Evolutionary conservation across 164 flowering plant species (phyloP).

Genomic region (Sextonia rubra): DNA sequence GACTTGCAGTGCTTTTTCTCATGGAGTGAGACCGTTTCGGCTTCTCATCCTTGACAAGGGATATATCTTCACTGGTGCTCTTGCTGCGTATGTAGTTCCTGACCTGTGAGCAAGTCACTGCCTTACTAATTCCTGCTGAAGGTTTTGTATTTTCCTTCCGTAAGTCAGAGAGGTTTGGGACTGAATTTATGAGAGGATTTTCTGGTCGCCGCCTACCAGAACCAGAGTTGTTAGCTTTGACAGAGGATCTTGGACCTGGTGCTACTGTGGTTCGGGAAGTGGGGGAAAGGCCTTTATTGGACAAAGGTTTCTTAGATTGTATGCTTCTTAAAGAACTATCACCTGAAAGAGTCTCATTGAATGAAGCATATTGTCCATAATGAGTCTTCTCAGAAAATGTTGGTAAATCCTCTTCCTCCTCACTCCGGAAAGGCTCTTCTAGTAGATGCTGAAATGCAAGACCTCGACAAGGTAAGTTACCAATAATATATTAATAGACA

Average conservation of each 20-base stretch:
- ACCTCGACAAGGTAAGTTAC: constrained; percentile 16
- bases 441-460: constrained; percentile 39
- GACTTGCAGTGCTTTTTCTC: constrained; percentile 50
- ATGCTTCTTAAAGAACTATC: constrained; percentile 47
- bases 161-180: constrained; percentile 87
- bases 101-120: constrained; percentile 42
- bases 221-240: constrained; percentile 51
- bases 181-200: constrained; percentile 85
- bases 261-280: constrained; percentile 53
- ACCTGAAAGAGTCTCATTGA: constrained; percentile 28
- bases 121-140: constrained; percentile 50
- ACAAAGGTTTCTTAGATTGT: constrained; percentile 50
- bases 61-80: constrained; percentile 59
- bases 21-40: constrained; percentile 45
- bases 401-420: constrained; percentile 56
- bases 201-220: constrained; percentile 59
- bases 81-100: constrained; percentile 59
- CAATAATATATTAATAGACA: constrained; percentile 2
- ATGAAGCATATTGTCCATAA: constrained; percentile 33
- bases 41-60: constrained; percentile 63
- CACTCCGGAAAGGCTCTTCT: constrained; percentile 43
- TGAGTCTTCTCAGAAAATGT: constrained; percentile 37
- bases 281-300: constrained; percentile 43
- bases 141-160: constrained; percentile 89
- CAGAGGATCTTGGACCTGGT: constrained; percentile 48